A percentile compares a stretch with the other conserved stretches of the same genome.
Evolutionary conservation across 805 yeast species (phyloP).

Genomic region (Lachancea meyersii): DNA sequence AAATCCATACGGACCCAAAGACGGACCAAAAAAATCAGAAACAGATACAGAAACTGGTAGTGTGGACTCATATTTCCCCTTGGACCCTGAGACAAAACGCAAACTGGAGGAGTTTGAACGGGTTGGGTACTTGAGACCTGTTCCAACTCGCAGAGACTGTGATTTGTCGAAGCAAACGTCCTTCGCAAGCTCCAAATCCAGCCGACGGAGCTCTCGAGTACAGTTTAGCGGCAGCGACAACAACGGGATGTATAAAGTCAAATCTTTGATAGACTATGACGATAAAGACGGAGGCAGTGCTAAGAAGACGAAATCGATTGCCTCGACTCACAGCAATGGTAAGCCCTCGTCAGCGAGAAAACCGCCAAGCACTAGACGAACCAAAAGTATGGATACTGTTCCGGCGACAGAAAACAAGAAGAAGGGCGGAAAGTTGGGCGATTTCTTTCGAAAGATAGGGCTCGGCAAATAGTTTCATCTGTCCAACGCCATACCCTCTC

Average conservation of each 20-base stretch:
- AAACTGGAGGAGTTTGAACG: constrained; percentile 25
- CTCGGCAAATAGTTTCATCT: constrained; percentile 2
- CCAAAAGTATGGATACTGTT: constrained; percentile 3
- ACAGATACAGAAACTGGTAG: constrained; percentile 14
- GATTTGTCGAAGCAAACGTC: constrained; percentile 10
- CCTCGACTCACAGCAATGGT: constrained; percentile 4
- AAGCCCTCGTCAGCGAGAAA: not conserved
- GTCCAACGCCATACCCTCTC: not conserved
- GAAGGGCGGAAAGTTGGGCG: constrained; percentile 9
- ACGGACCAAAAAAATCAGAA: constrained; percentile 5
- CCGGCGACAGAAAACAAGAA: constrained; percentile 2
- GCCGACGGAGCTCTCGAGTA: constrained; percentile 26
- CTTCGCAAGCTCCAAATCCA: constrained; percentile 13
- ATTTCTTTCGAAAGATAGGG: constrained; percentile 10
- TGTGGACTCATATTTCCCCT: constrained; percentile 25
- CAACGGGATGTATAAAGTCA: constrained; percentile 26
- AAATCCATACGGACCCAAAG: constrained; percentile 21
- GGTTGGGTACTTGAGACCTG: constrained; percentile 28
- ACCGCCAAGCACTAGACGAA: constrained; percentile 3
- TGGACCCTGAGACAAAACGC: constrained; percentile 20
- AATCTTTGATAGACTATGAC: constrained; percentile 24
- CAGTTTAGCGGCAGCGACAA: constrained; percentile 20
- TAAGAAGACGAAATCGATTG: constrained; percentile 23
- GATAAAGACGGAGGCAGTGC: constrained; percentile 10
- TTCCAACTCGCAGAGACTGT: constrained; percentile 16